Evolutionary conservation across 768 basidiomycete genomes (phyloP), one percentile per base, ranked within the genome.

Genomic region (Leucogyrophana mollusca): DNA sequence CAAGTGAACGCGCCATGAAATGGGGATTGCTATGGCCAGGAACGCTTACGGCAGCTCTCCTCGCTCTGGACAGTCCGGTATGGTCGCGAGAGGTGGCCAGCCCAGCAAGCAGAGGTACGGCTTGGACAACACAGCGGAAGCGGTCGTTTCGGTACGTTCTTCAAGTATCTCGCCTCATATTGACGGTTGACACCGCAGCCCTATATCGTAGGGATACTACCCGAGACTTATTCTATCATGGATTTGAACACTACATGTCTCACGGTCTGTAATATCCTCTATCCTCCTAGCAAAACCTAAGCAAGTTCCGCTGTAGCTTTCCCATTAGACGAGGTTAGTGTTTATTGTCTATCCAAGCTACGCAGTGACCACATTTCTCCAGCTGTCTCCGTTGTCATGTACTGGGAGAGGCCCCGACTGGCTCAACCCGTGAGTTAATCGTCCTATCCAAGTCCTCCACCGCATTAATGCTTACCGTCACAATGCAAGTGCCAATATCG

Each of bases 311-410:
- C 57, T 34, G 8, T 51, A 89, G 89, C 88, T n/a, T 92, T 90
- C 56, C 90, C 90, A 16, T 64, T 87, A 58, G 90, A 92, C 54
- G 90, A 92, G 79, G 89, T 90, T 61, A 47, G 40, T 25, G 14
- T 20, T 43, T 52, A 56, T 40, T 47, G 42, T 14, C 2, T 27
- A 33, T 27, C 37, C 33, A 42, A 43, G 9, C 30, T 39, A 47
- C 32, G 35, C 42, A 23, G 42, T 61, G 47, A 64, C 42, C 45
- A 27, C 47, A 16, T 13, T 16, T 17, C 9, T 33, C 9, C 54
- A 97, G 86, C 74, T 98, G n/a, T 81, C 84, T 7, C 94, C 95
- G 1, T 67, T 99, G 21, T 85, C 90, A 18, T 99, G 95, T 62
- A 76, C 76, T 36, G 90, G 89, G 6, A 79, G 82, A 67, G 92